Evolutionary conservation across 305 asterid species (phyloP).

Genomic region (Ajuga reptans): DNA sequence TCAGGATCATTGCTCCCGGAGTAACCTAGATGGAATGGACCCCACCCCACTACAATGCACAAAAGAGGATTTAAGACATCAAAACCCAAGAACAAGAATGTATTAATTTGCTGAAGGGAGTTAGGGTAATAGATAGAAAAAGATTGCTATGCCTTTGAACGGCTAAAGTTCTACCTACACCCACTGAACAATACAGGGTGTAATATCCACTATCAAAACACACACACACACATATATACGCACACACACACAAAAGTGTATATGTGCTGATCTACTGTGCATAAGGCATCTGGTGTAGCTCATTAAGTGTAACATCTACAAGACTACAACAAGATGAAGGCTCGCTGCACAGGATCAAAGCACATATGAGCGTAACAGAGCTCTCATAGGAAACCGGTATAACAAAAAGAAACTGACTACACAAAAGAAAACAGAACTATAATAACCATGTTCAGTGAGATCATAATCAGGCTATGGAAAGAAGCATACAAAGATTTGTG

Average conservation of each 20-base stretch:
- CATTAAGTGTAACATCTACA: not conserved
- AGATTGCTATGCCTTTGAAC: not conserved
- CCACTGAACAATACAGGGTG: too few species aligned
- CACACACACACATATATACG: too few species aligned
- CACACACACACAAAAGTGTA: not conserved
- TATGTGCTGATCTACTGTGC: not conserved
- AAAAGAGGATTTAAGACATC: not conserved
- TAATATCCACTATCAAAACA: too few species aligned
- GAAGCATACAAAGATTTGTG: slow-evolving; percentile 52
- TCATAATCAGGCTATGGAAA: not conserved
- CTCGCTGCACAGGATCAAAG: too few species aligned
- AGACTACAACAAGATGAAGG: too few species aligned
- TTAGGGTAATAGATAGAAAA: not conserved
- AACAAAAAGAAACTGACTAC: not conserved
- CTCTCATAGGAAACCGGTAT: not conserved
- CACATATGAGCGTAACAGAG: not conserved
- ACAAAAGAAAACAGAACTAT: not conserved
- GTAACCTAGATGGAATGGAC: slow-evolving; percentile 69
- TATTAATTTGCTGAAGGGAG: too few species aligned
- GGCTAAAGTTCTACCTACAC: too few species aligned
- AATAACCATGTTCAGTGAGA: not conserved
- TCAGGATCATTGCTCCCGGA: slow-evolving; percentile 85
- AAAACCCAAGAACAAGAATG: not conserved
- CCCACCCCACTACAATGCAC: slow-evolving; percentile 64
- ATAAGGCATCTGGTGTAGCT: not conserved